Evolutionary conservation across 768 basidiomycete species (phyloP), one percentile per base, ranked within the genome.

Genomic region (Rickenella mellea): DNA sequence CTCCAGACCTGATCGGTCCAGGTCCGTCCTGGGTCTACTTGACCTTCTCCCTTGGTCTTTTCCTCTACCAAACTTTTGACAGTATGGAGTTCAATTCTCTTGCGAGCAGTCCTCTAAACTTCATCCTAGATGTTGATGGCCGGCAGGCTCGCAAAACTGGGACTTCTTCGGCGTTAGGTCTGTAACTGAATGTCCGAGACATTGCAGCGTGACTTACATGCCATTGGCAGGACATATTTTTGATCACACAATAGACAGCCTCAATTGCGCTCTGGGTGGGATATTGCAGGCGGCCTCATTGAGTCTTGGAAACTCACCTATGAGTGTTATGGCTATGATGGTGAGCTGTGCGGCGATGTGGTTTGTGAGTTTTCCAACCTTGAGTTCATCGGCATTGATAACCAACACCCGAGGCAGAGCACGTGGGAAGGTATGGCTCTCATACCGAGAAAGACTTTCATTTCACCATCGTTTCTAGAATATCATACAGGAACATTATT

Each of bases 11-110:
- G n/a, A n/a, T 21, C 11, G 39, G 41, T 27, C 45, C 39, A 4
- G 44, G 43, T 3, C 44, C 47, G 20, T 27, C 37, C 10, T 48
- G 47, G 47, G 40, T 46, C 8, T 48, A 48, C 28, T 40, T 41
- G 12, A 28, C 39, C 22, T 44, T 46, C 32, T 39, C 44, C 5
- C 5, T 48, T 11, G 47, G 47, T 6, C 31, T 48, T 14, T 48
- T 48, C 29, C 37, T 48, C 20, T 48, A 48, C 40, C 47, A 48
- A 28, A 48, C 47, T 6, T 48, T 48, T 22, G 47, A 48, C 41
- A 48, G 47, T 48, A 38, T 17, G 47, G 15, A 8, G 12, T 10
- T 11, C 9, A 10, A 2, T 36, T 39, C 4, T 6, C 21, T 11
- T n/a, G 21, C 21, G 10, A n/a, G n/a, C 10, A 26, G 19, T 21